Conservation (phyloP, 768 basidiomycete species). For the Lentinula guzmanii region DNA sequence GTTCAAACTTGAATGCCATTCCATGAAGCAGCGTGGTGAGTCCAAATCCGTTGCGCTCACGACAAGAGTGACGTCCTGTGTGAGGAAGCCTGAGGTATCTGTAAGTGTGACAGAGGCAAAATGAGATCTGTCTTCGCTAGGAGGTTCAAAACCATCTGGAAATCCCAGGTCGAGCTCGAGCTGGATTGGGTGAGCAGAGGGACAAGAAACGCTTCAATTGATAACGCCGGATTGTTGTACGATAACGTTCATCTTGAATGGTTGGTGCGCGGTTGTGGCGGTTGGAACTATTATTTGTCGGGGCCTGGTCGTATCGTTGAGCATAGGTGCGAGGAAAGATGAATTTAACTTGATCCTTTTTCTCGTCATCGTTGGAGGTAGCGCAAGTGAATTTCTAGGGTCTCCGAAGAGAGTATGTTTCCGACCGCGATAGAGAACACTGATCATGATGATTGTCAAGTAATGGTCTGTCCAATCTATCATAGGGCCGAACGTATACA, state of each 20-base stretch:
- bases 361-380: neutral
- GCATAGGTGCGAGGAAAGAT: neutral
- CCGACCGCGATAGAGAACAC: neutral
- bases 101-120: neutral
- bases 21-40: constrained; percentile 49
- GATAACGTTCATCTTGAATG: neutral
- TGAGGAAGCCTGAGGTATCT: constrained; percentile 25
- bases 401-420: neutral
- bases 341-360: neutral
- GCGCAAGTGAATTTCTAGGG: neutral
- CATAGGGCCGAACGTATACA: neutral
- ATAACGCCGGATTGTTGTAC: neutral
- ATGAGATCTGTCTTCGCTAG: neutral
- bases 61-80: constrained; percentile 44
- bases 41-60: constrained; percentile 45
- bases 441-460: neutral
- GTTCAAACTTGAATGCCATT: constrained; percentile 23
- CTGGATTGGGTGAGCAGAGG: neutral
- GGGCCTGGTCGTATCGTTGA: neutral
- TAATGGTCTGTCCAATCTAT: neutral
- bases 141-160: neutral
- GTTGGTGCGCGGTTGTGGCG: neutral
- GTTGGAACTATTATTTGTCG: no score
- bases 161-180: neutral
- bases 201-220: neutral